Percentiles rank a stretch among this genome's conserved stretches.
Evolutionary conservation across 148 eudicot species (phyloP).

Genomic region (Fagopyrum homotropicum): DNA sequence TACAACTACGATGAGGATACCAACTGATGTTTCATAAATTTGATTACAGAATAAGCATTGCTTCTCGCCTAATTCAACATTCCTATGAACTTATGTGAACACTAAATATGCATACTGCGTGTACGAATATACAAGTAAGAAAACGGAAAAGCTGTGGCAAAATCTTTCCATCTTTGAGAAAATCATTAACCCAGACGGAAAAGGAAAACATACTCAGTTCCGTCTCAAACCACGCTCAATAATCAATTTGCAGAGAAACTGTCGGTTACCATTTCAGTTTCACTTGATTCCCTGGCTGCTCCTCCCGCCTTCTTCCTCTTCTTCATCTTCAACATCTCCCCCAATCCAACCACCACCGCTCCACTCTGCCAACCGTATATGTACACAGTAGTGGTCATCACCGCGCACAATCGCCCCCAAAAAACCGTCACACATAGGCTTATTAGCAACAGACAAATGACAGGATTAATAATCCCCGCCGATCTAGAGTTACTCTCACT

Average conservation of each 20-base stretch:
- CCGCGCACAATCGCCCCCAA: conserved; percentile 14
- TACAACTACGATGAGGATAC: background rate
- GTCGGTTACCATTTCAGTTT: background rate
- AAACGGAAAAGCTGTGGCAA: background rate
- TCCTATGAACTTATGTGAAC: background rate
- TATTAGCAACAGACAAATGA: conserved; percentile 7
- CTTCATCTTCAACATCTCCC: background rate
- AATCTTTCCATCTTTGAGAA: background rate
- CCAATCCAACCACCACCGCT: conserved; percentile 3
- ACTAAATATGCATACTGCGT: background rate
- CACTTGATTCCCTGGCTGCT: background rate
- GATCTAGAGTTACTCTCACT: background rate
- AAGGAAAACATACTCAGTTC: conserved; percentile 1
- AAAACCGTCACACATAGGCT: conserved; percentile 16
- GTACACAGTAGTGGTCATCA: conserved; percentile 14
- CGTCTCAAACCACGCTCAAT: conserved; percentile 2
- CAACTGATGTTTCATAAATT: background rate
- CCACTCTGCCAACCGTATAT: conserved; percentile 12
- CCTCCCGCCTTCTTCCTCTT: background rate
- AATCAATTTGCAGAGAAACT: background rate
- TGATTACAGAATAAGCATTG: background rate
- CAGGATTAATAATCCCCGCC: background rate
- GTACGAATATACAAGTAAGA: background rate
- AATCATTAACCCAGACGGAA: background rate
- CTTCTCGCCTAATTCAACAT: background rate